A percentile compares a stretch with the other conserved stretches of the same genome.
phyloP scores from a whole-genome alignment of 306 rosid genomes.

The Gynostemma pentaphyllum region DNA sequence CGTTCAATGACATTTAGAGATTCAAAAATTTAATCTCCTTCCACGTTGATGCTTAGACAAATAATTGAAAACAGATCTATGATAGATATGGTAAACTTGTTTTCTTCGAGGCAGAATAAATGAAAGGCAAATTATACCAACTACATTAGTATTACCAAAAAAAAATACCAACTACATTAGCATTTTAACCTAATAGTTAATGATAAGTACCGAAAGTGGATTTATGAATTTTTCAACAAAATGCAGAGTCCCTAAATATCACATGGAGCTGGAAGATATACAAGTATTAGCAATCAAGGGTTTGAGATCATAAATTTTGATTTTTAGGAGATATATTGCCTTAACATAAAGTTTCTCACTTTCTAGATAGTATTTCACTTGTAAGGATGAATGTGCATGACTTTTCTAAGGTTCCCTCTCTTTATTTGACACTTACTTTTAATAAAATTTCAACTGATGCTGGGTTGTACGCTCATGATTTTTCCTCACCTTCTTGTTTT shows the following conservation, averaged over 20 bases:
- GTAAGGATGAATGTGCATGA: too few species aligned
- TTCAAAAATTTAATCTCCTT: neutral
- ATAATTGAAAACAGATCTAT: neutral
- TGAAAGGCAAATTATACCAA: neutral
- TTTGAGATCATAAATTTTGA: neutral
- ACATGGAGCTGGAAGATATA: too few species aligned
- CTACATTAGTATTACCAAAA: neutral
- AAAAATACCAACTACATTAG: too few species aligned
- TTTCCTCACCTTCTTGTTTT: too few species aligned
- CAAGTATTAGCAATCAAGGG: neutral
- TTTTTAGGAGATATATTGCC: neutral
- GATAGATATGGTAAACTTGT: neutral
- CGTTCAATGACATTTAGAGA: neutral
- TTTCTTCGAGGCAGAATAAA: neutral
- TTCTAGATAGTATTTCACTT: too few species aligned
- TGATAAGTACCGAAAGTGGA: too few species aligned
- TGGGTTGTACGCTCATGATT: too few species aligned
- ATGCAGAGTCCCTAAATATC: neutral
- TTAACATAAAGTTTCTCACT: neutral
- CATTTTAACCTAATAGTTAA: too few species aligned
- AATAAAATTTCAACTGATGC: too few species aligned
- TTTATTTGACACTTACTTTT: too few species aligned
- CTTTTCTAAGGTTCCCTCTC: too few species aligned
- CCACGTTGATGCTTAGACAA: constrained; percentile 1
- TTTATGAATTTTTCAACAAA: too few species aligned